These are phyloP conservation scores for Ogataea nakhonphanomensis DNA, from an alignment of 805 yeast species.

Conservation along the genomic window DNA sequence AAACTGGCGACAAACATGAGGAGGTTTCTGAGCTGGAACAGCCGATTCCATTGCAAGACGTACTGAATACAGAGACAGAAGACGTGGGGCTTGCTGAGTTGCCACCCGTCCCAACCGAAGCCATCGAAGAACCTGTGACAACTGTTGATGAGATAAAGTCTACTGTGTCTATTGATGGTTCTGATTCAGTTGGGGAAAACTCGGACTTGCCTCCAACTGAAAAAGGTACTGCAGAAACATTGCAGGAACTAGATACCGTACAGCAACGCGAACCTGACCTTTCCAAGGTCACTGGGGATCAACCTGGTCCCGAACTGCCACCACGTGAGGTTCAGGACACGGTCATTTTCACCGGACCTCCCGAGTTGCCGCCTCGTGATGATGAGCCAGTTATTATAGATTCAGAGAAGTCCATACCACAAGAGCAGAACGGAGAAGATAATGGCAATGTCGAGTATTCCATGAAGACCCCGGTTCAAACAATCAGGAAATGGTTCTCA, in stretches of 20 bases:
- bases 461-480: slow-evolving; percentile 6
- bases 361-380: slow-evolving; percentile 36
- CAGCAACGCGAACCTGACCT: too few species aligned
- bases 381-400: slow-evolving; percentile 14
- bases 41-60: background rate
- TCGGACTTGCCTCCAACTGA: too few species aligned
- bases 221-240: too few species aligned
- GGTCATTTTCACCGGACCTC: slow-evolving; percentile 16
- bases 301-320: background rate
- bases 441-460: slow-evolving; percentile 5
- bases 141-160: background rate
- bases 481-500: slow-evolving; percentile 28
- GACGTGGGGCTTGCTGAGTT: background rate
- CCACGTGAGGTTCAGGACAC: slow-evolving; percentile 2
- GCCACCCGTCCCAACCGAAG: background rate
- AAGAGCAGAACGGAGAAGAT: slow-evolving; percentile 7
- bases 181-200: too few species aligned
- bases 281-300: background rate
- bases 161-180: too few species aligned
- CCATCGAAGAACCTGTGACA: background rate
- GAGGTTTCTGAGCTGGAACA: background rate
- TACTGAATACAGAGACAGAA: background rate
- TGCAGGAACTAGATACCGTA: too few species aligned
- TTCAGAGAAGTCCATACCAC: slow-evolving; percentile 7
- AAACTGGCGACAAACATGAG: background rate